These are phyloP conservation scores for Melanogaster broomeanus DNA, from an alignment of 768 basidiomycete genomes.

Conservation along the genomic window DNA sequence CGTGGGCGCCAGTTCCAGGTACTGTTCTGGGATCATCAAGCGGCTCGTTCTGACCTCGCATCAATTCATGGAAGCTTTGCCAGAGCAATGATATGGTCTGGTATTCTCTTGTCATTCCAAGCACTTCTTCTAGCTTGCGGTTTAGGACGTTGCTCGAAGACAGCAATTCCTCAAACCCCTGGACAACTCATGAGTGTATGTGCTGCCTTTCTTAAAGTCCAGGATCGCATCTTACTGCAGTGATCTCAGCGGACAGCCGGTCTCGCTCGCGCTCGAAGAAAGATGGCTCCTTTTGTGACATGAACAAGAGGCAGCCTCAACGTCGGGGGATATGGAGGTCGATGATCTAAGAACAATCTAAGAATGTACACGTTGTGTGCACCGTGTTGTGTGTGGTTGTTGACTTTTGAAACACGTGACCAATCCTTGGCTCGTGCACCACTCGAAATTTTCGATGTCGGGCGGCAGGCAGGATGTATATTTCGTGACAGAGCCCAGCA, in stretches of 20 bases:
- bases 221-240: conserved; percentile 48
- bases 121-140: conserved; percentile 89
- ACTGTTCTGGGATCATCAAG: conserved; percentile 34
- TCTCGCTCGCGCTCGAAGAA: conserved; percentile 86
- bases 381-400: neutral
- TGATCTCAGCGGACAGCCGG: conserved; percentile 71
- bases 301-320: neutral
- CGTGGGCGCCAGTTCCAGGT: conserved; percentile 75
- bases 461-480: too few species aligned
- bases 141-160: conserved; percentile 85
- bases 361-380: too few species aligned
- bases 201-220: neutral
- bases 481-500: too few species aligned
- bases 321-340: neutral
- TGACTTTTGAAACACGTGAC: neutral
- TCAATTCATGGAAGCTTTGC: conserved; percentile 78
- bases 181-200: conserved; percentile 1
- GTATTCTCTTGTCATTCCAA: conserved; percentile 92
- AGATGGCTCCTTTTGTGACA: conserved; percentile 42
- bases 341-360: too few species aligned
- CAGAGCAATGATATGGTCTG: conserved; percentile 85
- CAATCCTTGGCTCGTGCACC: too few species aligned
- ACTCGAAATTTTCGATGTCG: too few species aligned
- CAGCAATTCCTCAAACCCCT: conserved; percentile 89
- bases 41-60: conserved; percentile 51